Conservation (phyloP, 1,284 basidiomycete genomes). For the Kwoniella shivajii region DNA sequence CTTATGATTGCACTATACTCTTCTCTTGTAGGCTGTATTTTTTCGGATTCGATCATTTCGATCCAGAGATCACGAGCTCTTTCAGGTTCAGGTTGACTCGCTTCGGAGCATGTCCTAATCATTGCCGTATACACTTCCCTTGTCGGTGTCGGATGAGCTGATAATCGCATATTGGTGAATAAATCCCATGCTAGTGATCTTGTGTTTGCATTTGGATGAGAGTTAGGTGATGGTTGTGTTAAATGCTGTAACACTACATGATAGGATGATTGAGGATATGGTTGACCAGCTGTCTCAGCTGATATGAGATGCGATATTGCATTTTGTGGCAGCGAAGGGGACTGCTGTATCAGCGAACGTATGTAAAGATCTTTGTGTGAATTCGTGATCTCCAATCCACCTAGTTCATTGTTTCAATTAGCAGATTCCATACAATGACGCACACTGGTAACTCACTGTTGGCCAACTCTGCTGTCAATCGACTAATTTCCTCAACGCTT, state of each 20-base stretch:
- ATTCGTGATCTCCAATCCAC: slow-evolving; percentile 20
- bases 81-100: slow-evolving; percentile 71
- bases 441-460: slow-evolving; percentile 19
- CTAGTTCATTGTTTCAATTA: slow-evolving; percentile 12
- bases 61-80: slow-evolving; percentile 89
- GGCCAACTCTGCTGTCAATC: slow-evolving; percentile 25
- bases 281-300: slow-evolving; percentile 46
- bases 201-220: slow-evolving; percentile 30
- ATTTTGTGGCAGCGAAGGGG: slow-evolving; percentile 31
- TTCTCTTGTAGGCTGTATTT: slow-evolving; percentile 62
- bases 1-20: slow-evolving; percentile 82
- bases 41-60: slow-evolving; percentile 76
- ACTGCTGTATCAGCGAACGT: slow-evolving; percentile 26
- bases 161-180: slow-evolving; percentile 93
- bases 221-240: slow-evolving; percentile 23
- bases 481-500: slow-evolving; percentile 24
- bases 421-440: background rate
- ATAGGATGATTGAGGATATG: slow-evolving; percentile 53
- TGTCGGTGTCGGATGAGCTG: slow-evolving; percentile 81
- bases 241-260: slow-evolving; percentile 48
- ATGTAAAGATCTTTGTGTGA: slow-evolving; percentile 38
- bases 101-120: slow-evolving; percentile 79
- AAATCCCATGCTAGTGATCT: slow-evolving; percentile 84
- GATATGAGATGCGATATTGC: slow-evolving; percentile 48
- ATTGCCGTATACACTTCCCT: slow-evolving; percentile 75